phyloP scores from a whole-genome alignment of 345 rosid species.

The Arabidopsis suecica region DNA sequence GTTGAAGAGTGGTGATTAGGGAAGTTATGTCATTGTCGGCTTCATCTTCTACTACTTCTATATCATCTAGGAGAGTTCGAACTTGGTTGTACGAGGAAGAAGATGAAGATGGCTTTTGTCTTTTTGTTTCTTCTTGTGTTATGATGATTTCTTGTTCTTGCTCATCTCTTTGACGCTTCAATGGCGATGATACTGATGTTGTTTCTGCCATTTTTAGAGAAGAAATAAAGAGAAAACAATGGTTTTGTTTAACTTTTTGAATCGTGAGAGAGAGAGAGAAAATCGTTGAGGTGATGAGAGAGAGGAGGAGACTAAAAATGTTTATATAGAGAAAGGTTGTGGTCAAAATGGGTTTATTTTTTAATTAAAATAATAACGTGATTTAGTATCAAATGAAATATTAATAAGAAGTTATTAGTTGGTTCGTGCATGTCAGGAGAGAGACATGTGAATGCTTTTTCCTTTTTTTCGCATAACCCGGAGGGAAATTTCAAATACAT shows the following conservation, averaged over 20 bases:
- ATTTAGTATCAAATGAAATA: constrained; percentile 26
- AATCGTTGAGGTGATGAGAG: constrained; percentile 47
- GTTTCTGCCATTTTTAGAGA: constrained; percentile 54
- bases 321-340: constrained; percentile 60
- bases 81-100: constrained; percentile 47
- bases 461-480: constrained; percentile 37
- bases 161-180: constrained; percentile 72
- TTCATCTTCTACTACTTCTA: constrained; percentile 51
- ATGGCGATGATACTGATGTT: constrained; percentile 24
- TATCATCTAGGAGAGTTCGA: constrained; percentile 58
- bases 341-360: constrained; percentile 52
- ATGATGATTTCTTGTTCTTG: constrained; percentile 41
- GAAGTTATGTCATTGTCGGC: constrained; percentile 58
- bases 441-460: constrained; percentile 42
- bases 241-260: not conserved
- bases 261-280: constrained; percentile 25
- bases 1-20: constrained; percentile 63
- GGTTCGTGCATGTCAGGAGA: constrained; percentile 47
- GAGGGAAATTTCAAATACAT: constrained; percentile 5
- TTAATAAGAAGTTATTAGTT: constrained; percentile 22
- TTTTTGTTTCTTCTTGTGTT: constrained; percentile 49
- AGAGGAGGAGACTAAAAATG: constrained; percentile 47
- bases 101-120: constrained; percentile 49
- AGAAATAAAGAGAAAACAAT: not conserved
- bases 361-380: constrained; percentile 17